Evolutionary conservation across 108 stramenopile genomes (phyloP).

Genomic region (Nitzschia sp.): DNA sequence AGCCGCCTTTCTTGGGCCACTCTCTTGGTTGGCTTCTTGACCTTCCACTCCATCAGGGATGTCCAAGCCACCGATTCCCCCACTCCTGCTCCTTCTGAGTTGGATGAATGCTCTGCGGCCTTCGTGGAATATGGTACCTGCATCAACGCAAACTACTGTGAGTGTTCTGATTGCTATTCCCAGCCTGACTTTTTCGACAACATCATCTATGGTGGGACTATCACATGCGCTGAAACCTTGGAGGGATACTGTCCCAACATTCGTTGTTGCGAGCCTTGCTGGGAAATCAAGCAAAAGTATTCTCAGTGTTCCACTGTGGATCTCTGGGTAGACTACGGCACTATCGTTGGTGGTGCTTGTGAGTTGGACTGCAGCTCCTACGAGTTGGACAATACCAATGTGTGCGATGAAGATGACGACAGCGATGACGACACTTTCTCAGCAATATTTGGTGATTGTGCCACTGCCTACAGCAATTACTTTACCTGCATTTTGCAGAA

Average conservation of each 20-base stretch:
- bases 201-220: too few relatives aligned
- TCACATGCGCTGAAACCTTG: constrained; percentile 1
- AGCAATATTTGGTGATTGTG: too few relatives aligned
- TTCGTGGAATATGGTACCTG: too few relatives aligned
- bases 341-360: not conserved
- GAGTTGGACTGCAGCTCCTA: not conserved
- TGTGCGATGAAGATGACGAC: not conserved
- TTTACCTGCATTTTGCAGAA: not conserved
- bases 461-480: not conserved
- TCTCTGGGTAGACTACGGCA: not conserved
- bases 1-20: too few relatives aligned
- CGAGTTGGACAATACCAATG: not conserved
- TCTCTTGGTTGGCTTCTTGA: too few relatives aligned
- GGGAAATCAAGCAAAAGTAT: not conserved
- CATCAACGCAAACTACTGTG: too few relatives aligned
- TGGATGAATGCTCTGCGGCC: too few relatives aligned
- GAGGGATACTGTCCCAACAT: not conserved
- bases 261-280: not conserved
- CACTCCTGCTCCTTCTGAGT: too few relatives aligned
- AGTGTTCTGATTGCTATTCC: too few relatives aligned
- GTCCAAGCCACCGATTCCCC: too few relatives aligned
- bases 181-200: too few relatives aligned
- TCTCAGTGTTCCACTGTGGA: not conserved
- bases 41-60: too few relatives aligned
- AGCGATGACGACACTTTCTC: not conserved